These are phyloP conservation scores for Trichothecium sympodiale DNA, from an alignment of 2,329 filamentous ascomycete species.

Conservation along the genomic window DNA sequence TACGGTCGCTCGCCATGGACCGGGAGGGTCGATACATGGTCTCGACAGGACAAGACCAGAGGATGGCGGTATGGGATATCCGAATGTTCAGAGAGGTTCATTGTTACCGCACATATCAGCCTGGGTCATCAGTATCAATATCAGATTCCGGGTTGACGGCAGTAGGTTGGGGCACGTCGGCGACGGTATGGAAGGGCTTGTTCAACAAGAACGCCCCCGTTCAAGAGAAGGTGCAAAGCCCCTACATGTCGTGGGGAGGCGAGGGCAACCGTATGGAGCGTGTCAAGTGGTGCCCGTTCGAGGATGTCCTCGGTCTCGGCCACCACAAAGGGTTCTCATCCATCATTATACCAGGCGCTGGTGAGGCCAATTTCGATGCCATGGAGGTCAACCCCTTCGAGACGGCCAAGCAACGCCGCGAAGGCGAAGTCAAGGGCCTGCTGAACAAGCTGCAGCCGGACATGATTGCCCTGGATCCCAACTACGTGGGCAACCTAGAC, in stretches of 20 bases:
- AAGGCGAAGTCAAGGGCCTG: slow-evolving; percentile 77
- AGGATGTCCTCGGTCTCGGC: slow-evolving; percentile 79
- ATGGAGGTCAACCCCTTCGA: slow-evolving; percentile 94
- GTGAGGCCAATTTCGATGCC: slow-evolving; percentile 92
- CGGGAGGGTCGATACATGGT: slow-evolving; percentile 93
- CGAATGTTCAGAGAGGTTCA: slow-evolving; percentile 89
- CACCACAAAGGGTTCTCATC: slow-evolving; percentile 83
- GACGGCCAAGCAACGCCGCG: slow-evolving; percentile 82
- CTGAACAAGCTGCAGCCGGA: slow-evolving; percentile 93
- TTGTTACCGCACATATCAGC: slow-evolving; percentile 73
- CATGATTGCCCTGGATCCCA: slow-evolving; percentile 92
- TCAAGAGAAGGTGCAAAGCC: slow-evolving; percentile 71
- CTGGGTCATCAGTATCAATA: slow-evolving; percentile 74
- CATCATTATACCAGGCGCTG: slow-evolving; percentile 85
- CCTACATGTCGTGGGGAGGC: slow-evolving; percentile 89
- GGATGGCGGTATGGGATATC: slow-evolving; percentile 94
- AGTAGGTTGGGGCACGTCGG: slow-evolving; percentile 81
- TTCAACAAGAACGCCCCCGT: slow-evolving; percentile 63
- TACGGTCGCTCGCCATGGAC: slow-evolving; percentile 76
- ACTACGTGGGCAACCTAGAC: slow-evolving; percentile 83
- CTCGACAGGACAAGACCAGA: slow-evolving; percentile 76
- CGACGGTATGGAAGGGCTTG: slow-evolving; percentile 83
- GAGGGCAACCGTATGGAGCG: slow-evolving; percentile 73
- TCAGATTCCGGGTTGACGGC: slow-evolving; percentile 82
- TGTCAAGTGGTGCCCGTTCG: slow-evolving; percentile 85